Percentiles rank a stretch among this genome's conserved stretches.
Conservation (phyloP, 176 grass and related monocot genomes). For the Oryza longistaminata region DNA sequence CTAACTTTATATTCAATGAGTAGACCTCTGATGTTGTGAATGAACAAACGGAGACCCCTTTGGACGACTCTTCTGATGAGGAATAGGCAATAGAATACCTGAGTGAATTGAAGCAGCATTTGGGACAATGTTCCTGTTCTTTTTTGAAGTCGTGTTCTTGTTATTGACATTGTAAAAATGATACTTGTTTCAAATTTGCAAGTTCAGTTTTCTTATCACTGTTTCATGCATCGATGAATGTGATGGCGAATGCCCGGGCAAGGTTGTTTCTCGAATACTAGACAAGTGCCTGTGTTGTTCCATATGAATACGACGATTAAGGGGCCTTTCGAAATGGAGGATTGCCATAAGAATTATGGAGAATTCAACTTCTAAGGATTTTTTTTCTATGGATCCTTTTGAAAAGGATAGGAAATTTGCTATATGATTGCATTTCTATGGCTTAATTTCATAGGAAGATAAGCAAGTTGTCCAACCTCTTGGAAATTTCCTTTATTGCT, state of each 20-base stretch:
- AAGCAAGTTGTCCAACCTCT: too few species aligned
- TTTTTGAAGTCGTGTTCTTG: neutral
- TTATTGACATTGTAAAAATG: constrained; percentile 5
- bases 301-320: too few species aligned
- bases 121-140: neutral
- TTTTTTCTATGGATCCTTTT: too few species aligned
- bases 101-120: neutral
- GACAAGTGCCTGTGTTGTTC: too few species aligned
- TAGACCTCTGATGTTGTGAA: constrained; percentile 44
- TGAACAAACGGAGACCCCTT: constrained; percentile 26
- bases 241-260: neutral
- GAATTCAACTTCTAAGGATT: too few species aligned
- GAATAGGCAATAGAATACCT: constrained; percentile 42
- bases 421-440: too few species aligned
- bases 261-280: too few species aligned
- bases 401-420: too few species aligned
- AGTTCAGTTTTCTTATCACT: neutral
- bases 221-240: neutral
- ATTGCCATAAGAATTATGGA: too few species aligned
- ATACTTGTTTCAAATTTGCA: neutral
- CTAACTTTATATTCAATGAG: neutral
- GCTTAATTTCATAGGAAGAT: too few species aligned
- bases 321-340: too few species aligned
- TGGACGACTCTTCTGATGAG: constrained; percentile 56
- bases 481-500: too few species aligned